Base-by-base conservation (phyloP, 768 basidiomycete species). In the Suillus plorans region DNA sequence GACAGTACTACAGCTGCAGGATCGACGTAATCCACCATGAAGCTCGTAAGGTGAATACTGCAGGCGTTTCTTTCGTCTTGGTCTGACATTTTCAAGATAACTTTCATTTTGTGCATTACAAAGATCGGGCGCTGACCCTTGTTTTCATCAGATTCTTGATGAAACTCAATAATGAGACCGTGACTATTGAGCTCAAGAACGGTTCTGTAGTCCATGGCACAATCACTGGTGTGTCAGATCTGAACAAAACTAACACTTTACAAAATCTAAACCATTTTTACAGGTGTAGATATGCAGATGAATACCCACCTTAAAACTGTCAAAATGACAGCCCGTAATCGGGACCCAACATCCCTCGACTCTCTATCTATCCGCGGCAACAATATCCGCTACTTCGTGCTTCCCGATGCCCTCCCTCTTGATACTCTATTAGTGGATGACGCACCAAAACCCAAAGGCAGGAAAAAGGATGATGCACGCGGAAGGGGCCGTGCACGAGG, bases 161-260 rank as follows among this genome's bases (percentile, higher is more conserved):
- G 97, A 99, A 99, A 85, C 80, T 99, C 81, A 97, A 97, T 85
- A 98, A 98, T 77, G 97, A 99, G 85, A 96, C 97, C 68, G 95
- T 98, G 70, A 94, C 96, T 67, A 87, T 99, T 77, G 96, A 99
- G 82, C 85, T 99, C 70, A 99, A 99, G 81, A 98, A 99, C 72
- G 97, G 97, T 36, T 94, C 94, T 0, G 80, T 95, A 60, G 90
- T 99, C 18, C 92, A 97, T 72, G 97, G 97, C 13, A 99, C 97
- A 28, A 97, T 99, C 77, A 97, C 95, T 18, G 96, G 97, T 96
- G 66, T 68, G 88, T 76, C 31, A 14, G 16, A 57, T 53, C 36
- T 0, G 8, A 8, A 42, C 37, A 18, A 57, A 31, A 5, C 47
- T 31, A 28, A 4, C n/a, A 28, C 5, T 50, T 57, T 37, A 16